phyloP scores from a whole-genome alignment of 208 protist genomes.

The Acanthamoeba sp. region DNA sequence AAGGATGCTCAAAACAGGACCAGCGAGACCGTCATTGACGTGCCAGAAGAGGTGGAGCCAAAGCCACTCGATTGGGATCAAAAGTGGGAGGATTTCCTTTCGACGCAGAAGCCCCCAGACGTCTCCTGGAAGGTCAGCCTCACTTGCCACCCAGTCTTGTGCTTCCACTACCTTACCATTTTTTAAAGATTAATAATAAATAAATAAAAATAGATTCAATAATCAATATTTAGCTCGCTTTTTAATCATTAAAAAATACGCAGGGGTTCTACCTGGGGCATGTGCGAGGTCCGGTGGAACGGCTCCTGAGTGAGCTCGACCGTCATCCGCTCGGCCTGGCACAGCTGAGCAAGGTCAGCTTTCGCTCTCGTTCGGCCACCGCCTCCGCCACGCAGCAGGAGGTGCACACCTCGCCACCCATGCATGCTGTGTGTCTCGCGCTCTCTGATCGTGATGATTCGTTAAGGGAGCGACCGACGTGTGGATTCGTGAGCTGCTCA shows the following conservation, averaged over 20 bases:
- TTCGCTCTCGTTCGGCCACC: not conserved
- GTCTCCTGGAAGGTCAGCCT: conserved; percentile 4
- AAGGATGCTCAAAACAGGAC: not conserved
- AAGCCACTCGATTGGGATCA: not conserved
- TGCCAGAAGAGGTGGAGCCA: not conserved
- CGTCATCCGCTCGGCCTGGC: not conserved
- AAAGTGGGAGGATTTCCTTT: not conserved
- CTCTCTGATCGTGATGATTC: not conserved
- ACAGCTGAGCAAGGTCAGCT: not conserved
- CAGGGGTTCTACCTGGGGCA: conserved; percentile 2
- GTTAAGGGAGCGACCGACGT: not conserved
- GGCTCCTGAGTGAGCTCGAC: not conserved
- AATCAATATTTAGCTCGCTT: not conserved
- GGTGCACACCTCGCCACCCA: not conserved
- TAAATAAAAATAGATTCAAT: not conserved
- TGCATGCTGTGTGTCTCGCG: not conserved
- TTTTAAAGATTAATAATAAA: not conserved
- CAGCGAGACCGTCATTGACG: not conserved
- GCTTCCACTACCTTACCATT: not conserved
- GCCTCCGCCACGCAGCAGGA: not conserved
- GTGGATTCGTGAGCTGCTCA: not conserved
- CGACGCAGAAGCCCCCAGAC: not conserved
- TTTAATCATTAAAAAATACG: not conserved
- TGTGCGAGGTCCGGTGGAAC: conserved; percentile 2
- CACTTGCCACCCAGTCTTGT: too few relatives aligned